Evolutionary conservation across 345 rosid species (phyloP), one percentile per base, ranked within the genome.

Genomic region (Rhizophora apiculata): DNA sequence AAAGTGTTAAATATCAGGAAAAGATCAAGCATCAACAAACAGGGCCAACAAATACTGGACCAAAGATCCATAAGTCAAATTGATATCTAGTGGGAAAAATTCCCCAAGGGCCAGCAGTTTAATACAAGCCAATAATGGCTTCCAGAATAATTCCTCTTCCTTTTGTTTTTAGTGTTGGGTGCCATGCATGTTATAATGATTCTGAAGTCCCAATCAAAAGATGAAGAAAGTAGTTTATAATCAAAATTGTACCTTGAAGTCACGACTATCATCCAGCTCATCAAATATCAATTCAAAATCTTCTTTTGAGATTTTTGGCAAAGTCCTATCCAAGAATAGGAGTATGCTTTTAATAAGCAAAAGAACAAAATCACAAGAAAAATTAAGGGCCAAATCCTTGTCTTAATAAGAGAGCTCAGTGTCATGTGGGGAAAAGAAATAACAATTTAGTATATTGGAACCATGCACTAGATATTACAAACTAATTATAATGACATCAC

Each of bases 231-330:
- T 51, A 65, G 27, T 20, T 22, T 5, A 65, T 64, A 64, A 29
- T 73, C 49, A 63, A 32, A 61, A 57, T 65, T 65, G 24, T 87
- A 95, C 99, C 97, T 86, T 92, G 79, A 95, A 92, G 82, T 95
- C 99, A 80, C 54, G 87, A 74, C 84, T 82, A 78, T 95, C 99
- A 74, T 95, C 99, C 79, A 95, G 87, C 76, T 88, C 97, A 80
- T 76, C 84, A 82, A 95, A 95, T 80, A 95, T 92, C 59, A 90
- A 75, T 77, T 75, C 92, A 63, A 88, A 95, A 53, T 95, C 99
- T 77, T 95, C 97, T 54, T 67, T 77, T 43, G 96, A 85, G 74
- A 86, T 95, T 63, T 88, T 95, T 10, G 99, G 98, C 78, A 95
- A 74, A 63, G 94, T 83, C 89, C 99, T 94, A 64, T 65, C 31